Base-by-base conservation (phyloP, 768 basidiomycete species). In the Hericium coralloides region DNA sequence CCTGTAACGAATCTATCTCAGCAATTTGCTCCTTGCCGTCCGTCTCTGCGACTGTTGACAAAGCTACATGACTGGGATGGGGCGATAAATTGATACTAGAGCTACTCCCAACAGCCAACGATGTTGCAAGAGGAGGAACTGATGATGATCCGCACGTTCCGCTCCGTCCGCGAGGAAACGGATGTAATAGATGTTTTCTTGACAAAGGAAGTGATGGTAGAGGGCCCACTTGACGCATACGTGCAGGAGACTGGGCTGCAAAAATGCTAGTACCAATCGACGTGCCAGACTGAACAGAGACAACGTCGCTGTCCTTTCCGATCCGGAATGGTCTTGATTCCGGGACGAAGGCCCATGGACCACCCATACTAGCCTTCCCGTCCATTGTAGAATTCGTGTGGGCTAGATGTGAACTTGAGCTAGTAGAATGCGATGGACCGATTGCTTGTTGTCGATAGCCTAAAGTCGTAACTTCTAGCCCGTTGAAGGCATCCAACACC, bases 401-500 rank as follows among this genome's bases (percentile, higher is more conserved):
- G 31, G 31, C 31, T 9, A 31, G 31, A 31, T 31, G 31, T 31
- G 31, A 31, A 31, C 31, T 31, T 31, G 31, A 61, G 14, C 60
- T 56, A 22, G 66, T 31, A 31, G 7, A 31, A 31, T 31, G 31
- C 31, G 6, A 6, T 31, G 61, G 36, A 64, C 62, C 20, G 58
- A 45, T 49, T 67, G 72, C 1, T 71, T 73, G 37, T 69, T 74
- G 70, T 31, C 75, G 67, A 14, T 76, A 76, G 10, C 83, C 82
- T 50, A 89, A 70, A 20, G 84, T 80, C 37, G 78, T 85, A 57
- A 91, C 73, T 67, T 91, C 89, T 39, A 91, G 73, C 9, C 89
- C 87, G 62, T 81, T 87, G 68, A 91, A 91, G 3, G 88, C 87
- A 64, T 91, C 89, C 70, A 89, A 77, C 49, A 91, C 69, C 51